These are phyloP conservation scores for Bidens hawaiensis DNA, from an alignment of 140 eudicot species.

Conservation along the genomic window DNA sequence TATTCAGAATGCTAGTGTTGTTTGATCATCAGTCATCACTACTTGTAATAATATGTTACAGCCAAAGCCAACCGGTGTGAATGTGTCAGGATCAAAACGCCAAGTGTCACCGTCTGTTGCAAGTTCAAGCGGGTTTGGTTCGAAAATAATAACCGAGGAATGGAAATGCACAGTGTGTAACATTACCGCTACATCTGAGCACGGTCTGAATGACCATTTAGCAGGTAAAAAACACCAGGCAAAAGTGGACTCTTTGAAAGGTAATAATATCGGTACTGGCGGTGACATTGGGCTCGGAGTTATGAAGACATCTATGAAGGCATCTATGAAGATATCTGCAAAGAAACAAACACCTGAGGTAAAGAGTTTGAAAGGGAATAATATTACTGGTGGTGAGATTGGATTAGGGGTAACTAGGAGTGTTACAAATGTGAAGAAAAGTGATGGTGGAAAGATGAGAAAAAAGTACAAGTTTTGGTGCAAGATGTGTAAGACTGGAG, in stretches of 20 bases:
- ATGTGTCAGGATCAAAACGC: constrained; percentile 7
- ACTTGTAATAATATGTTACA: constrained; percentile 1
- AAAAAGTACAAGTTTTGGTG: neutral
- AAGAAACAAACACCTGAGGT: neutral
- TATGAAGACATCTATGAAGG: no score
- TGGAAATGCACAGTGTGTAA: constrained; percentile 52
- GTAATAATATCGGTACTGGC: neutral
- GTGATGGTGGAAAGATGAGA: neutral
- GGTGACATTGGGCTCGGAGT: neutral
- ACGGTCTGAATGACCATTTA: constrained; percentile 34
- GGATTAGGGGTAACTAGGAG: neutral
- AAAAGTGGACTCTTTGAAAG: constrained; percentile 3
- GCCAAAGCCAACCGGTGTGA: neutral
- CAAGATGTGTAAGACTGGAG: neutral
- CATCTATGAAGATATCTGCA: neutral
- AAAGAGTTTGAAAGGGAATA: neutral
- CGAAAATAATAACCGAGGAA: constrained; percentile 24
- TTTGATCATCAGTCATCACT: neutral
- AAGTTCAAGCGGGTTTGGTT: neutral
- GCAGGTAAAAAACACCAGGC: constrained; percentile 51
- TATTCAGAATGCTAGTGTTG: no score
- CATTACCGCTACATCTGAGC: constrained; percentile 40
- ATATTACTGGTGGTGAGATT: no score
- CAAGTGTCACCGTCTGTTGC: neutral
- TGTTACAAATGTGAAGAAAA: neutral